These are phyloP conservation scores for Pseudogymnoascus sp. DNA, from an alignment of 2,329 filamentous ascomycete genomes.

Conservation along the genomic window DNA sequence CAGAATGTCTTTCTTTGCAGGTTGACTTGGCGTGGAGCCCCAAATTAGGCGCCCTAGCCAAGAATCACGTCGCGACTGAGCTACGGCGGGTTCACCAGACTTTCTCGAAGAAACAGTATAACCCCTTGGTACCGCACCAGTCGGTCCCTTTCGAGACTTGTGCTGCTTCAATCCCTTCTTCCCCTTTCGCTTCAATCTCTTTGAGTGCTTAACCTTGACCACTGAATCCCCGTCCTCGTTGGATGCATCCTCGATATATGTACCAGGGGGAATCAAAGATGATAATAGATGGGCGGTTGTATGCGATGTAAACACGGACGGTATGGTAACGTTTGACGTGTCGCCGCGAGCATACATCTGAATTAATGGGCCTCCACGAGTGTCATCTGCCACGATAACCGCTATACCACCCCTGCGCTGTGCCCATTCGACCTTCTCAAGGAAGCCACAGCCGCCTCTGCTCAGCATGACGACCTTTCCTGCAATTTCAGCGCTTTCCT, in stretches of 20 bases:
- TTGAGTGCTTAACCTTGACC: slow-evolving; percentile 41
- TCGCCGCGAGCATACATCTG: slow-evolving; percentile 99
- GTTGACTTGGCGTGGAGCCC: not conserved
- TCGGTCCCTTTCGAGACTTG: not conserved
- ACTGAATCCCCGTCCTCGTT: slow-evolving; percentile 51
- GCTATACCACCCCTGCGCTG: slow-evolving; percentile 83
- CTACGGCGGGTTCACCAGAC: not conserved
- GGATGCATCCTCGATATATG: slow-evolving; percentile 50
- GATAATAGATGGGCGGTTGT: slow-evolving; percentile 91
- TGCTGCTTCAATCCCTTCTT: slow-evolving; percentile 25
- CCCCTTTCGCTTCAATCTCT: slow-evolving; percentile 18
- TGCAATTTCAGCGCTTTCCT: slow-evolving; percentile 84
- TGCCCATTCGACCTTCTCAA: slow-evolving; percentile 96
- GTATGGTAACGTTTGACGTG: slow-evolving; percentile 89
- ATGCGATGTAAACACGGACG: slow-evolving; percentile 87
- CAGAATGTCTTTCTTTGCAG: slow-evolving; percentile 27
- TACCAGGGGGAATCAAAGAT: slow-evolving; percentile 68
- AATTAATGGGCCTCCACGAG: slow-evolving; percentile 77
- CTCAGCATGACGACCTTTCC: slow-evolving; percentile 90
- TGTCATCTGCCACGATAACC: slow-evolving; percentile 89
- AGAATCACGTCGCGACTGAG: not conserved
- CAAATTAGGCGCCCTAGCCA: not conserved
- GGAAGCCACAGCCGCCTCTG: slow-evolving; percentile 87
- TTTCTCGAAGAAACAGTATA: not conserved
- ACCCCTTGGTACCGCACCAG: slow-evolving; percentile 11